Evolutionary conservation across 192 early-diverging fungal species (phyloP).

Genomic region (Backusella tuberculispora): DNA sequence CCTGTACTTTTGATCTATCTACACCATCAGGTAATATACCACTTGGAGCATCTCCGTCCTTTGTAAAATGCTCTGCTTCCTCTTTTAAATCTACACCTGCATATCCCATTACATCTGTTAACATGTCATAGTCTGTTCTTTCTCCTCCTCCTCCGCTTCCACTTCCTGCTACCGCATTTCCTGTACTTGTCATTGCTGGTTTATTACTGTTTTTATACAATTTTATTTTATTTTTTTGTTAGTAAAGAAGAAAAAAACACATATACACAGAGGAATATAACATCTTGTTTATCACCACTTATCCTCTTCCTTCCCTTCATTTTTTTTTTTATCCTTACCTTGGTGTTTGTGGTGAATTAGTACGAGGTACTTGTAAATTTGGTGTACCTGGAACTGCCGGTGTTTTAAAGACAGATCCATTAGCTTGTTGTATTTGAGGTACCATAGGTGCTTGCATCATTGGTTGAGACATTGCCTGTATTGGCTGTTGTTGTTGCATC

Average conservation of each 20-base stretch:
- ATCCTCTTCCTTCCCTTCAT: not conserved
- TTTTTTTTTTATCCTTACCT: slow-evolving; percentile 12
- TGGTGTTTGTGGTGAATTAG: not conserved
- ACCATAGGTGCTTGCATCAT: not conserved
- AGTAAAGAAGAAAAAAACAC: not conserved
- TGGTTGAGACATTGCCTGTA: not conserved
- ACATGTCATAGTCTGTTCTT: slow-evolving; percentile 53
- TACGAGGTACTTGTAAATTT: slow-evolving; percentile 36
- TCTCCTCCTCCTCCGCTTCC: slow-evolving; percentile 25
- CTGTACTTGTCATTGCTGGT: slow-evolving; percentile 25
- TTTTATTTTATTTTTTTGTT: not conserved
- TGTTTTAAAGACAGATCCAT: slow-evolving; percentile 16
- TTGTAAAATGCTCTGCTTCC: slow-evolving; percentile 44
- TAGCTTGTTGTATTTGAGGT: not conserved
- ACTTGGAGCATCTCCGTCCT: slow-evolving; percentile 33
- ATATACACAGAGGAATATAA: not conserved
- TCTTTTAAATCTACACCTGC: slow-evolving; percentile 74
- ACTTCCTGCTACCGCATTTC: slow-evolving; percentile 14
- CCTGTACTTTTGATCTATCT: slow-evolving; percentile 48
- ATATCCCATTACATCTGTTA: slow-evolving; percentile 82
- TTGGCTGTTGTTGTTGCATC: not conserved
- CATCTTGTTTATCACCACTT: no score
- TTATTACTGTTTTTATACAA: not conserved
- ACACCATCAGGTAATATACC: slow-evolving; percentile 32
- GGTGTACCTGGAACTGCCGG: slow-evolving; percentile 37